Conservation (phyloP, 163 green algal genomes). For the Coccomyxa subellipsoidea region DNA sequence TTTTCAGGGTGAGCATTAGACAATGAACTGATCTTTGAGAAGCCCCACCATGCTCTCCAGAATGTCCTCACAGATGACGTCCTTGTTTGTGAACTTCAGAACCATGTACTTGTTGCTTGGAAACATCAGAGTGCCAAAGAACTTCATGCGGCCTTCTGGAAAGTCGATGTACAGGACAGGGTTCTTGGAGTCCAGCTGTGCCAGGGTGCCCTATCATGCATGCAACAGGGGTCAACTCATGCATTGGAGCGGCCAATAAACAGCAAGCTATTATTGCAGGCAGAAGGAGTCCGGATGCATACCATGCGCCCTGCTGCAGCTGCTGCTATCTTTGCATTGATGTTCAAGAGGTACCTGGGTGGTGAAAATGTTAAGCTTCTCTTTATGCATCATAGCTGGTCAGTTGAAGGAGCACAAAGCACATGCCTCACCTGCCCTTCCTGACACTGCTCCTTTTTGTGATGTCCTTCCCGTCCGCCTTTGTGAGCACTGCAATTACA, state of each 20-base stretch:
- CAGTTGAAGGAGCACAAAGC: too few species aligned
- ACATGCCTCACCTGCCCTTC: slow-evolving; percentile 58
- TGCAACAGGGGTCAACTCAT: not conserved
- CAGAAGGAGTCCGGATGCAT: not conserved
- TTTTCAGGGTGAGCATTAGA: too few species aligned
- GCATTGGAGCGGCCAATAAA: too few species aligned
- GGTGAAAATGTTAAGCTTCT: not conserved
- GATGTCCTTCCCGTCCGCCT: slow-evolving; percentile 79
- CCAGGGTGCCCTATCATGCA: slow-evolving; percentile 63
- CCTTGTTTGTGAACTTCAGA: slow-evolving; percentile 52
- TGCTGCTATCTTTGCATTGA: slow-evolving; percentile 70
- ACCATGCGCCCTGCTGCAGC: slow-evolving; percentile 69
- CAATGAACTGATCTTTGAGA: not conserved
- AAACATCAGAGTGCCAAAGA: slow-evolving; percentile 78
- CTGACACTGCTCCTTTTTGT: slow-evolving; percentile 70
- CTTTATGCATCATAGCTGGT: not conserved
- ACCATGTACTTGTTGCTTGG: slow-evolving; percentile 78
- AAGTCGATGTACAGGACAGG: slow-evolving; percentile 89
- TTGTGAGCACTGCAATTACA: slow-evolving; percentile 68
- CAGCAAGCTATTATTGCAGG: not conserved
- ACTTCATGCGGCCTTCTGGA: slow-evolving; percentile 70
- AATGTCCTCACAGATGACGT: slow-evolving; percentile 81
- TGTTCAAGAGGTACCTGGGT: slow-evolving; percentile 71
- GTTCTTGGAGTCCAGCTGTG: slow-evolving; percentile 76
- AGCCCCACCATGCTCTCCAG: slow-evolving; percentile 82